These are phyloP conservation scores for Perkinsus olseni DNA, from an alignment of 169 alveolate species.

Conservation along the genomic window DNA sequence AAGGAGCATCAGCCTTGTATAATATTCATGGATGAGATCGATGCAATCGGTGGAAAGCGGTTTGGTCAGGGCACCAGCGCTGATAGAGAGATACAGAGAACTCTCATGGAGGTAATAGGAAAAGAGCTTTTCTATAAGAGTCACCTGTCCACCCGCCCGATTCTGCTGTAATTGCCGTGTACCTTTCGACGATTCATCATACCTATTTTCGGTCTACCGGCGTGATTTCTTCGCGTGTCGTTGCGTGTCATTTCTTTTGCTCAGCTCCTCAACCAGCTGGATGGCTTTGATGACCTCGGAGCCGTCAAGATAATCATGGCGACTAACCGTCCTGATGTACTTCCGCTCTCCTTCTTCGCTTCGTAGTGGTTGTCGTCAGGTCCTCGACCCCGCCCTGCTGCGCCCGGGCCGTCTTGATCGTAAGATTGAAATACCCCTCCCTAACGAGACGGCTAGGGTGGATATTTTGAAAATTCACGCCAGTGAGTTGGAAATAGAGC, in stretches of 20 bases:
- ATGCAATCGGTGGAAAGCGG: conserved; percentile 97
- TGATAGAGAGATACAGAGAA: conserved; percentile 98
- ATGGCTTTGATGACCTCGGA: conserved; percentile 99
- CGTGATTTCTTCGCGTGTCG: no score
- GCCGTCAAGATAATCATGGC: conserved; percentile 99
- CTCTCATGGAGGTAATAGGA: conserved; percentile 72
- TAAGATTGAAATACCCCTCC: conserved; percentile 97
- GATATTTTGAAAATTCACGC: conserved; percentile 94
- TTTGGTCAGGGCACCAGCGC: conserved; percentile 96
- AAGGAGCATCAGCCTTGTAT: conserved; percentile 97
- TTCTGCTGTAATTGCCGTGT: no score
- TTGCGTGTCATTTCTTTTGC: neutral
- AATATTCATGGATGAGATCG: conserved; percentile 99
- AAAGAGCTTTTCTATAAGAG: neutral
- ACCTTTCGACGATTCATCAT: no score
- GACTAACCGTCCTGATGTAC: conserved; percentile 97
- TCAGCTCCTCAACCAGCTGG: conserved; percentile 88
- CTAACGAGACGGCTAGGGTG: conserved; percentile 90
- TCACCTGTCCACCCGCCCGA: no score
- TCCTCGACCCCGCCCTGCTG: conserved; percentile 95
- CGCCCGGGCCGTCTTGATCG: conserved; percentile 99
- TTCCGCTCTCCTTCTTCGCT: neutral
- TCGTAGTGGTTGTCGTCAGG: neutral
- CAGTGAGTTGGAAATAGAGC: conserved; percentile 23
- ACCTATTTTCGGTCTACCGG: no score